These are phyloP conservation scores for Trypethelium eluteriae DNA, from an alignment of 495 filamentous ascomycete species.

Conservation along the genomic window DNA sequence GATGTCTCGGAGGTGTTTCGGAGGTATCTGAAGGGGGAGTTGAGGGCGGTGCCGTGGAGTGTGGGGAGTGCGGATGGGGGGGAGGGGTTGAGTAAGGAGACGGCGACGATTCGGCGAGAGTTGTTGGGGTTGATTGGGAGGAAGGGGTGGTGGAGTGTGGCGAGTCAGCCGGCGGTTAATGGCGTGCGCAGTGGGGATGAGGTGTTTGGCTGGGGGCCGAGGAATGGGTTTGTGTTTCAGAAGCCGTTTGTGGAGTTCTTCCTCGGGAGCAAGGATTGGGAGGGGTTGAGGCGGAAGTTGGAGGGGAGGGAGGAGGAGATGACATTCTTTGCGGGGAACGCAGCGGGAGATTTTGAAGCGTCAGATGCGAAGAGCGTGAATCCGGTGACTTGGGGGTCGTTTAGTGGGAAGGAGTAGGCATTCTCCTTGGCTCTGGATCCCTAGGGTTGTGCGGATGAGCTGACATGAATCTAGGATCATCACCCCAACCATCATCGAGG, in stretches of 20 bases:
- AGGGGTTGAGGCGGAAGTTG: slow-evolving; percentile 54
- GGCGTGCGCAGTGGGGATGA: slow-evolving; percentile 64
- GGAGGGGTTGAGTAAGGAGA: slow-evolving; percentile 79
- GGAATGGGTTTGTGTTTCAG: slow-evolving; percentile 91
- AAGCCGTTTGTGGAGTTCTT: slow-evolving; percentile 98
- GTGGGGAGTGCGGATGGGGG: slow-evolving; percentile 38
- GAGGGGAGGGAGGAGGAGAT: slow-evolving; percentile 49
- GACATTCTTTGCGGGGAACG: slow-evolving; percentile 79
- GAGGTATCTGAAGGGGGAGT: slow-evolving; percentile 65
- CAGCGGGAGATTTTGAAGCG: slow-evolving; percentile 59
- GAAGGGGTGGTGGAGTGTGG: slow-evolving; percentile 92
- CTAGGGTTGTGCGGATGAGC: background rate
- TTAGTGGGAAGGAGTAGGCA: slow-evolving; percentile 73
- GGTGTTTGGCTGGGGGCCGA: slow-evolving; percentile 92
- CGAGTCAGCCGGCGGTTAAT: slow-evolving; percentile 92
- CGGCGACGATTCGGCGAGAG: slow-evolving; percentile 62
- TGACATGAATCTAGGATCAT: slow-evolving; percentile 50
- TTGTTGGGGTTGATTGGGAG: slow-evolving; percentile 72
- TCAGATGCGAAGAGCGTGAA: slow-evolving; percentile 66
- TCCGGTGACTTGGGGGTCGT: slow-evolving; percentile 94
- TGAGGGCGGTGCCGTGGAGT: slow-evolving; percentile 81
- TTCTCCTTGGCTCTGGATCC: background rate
- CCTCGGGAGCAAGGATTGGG: slow-evolving; percentile 63
- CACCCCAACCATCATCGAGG: slow-evolving; percentile 95
- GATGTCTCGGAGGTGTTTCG: slow-evolving; percentile 77